Percentiles rank a stretch among this genome's conserved stretches.
Conservation (phyloP, 129 eudicot genomes). For the Scalesia atractyloides region DNA sequence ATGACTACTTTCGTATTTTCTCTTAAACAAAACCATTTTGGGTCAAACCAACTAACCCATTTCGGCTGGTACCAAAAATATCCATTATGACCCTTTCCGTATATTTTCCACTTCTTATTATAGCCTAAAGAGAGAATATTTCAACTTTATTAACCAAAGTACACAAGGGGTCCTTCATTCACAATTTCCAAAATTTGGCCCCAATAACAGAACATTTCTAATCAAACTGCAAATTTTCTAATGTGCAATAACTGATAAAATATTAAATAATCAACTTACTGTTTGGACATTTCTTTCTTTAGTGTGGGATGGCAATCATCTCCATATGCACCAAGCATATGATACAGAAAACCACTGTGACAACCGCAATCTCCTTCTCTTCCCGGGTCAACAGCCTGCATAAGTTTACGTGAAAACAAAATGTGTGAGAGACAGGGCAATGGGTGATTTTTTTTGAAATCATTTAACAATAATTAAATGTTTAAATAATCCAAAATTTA, state of each 20-base stretch:
- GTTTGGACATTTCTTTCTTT: conserved; percentile 66
- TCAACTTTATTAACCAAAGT: neutral
- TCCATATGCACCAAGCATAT: conserved; percentile 65
- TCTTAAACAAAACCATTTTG: neutral
- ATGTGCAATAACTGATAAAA: neutral
- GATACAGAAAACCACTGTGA: conserved; percentile 82
- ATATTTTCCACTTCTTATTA: neutral
- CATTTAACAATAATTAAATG: neutral
- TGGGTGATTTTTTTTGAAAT: neutral
- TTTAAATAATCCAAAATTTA: neutral
- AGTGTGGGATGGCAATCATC: conserved; percentile 72
- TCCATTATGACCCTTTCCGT: neutral
- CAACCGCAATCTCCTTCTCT: conserved; percentile 91
- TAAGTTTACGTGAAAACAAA: conserved; percentile 1
- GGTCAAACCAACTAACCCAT: neutral
- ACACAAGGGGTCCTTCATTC: neutral
- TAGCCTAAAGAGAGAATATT: neutral
- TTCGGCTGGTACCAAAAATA: neutral
- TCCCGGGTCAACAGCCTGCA: conserved; percentile 77
- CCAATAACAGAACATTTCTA: neutral
- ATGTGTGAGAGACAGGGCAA: conserved; percentile 4
- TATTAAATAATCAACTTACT: conserved; percentile 51
- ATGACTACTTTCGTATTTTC: no score
- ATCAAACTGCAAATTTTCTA: neutral
- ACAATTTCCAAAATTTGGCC: neutral